Evolutionary conservation across 257 asterid genomes (phyloP).

Genomic region (Przewalskia tangutica): DNA sequence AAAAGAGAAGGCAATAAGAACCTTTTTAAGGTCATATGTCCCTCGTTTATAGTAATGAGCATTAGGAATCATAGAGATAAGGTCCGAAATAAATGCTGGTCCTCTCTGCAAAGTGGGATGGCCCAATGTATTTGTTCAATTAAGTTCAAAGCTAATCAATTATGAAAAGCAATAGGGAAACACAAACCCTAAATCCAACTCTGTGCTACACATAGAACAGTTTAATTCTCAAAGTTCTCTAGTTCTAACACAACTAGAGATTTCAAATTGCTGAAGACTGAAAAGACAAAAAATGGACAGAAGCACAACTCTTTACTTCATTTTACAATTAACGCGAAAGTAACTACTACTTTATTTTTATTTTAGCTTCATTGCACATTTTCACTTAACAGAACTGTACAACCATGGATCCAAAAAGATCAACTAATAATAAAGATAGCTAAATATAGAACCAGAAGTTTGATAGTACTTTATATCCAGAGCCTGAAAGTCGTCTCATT

Average conservation of each 20-base stretch:
- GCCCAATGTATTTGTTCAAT: neutral
- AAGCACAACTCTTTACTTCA: neutral
- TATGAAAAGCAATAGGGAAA: neutral
- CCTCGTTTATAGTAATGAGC: constrained; percentile 80
- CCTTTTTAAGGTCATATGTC: constrained; percentile 92
- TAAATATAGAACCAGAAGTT: neutral
- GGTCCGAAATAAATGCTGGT: constrained; percentile 70
- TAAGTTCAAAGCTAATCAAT: neutral
- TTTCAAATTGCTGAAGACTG: neutral
- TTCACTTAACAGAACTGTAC: neutral
- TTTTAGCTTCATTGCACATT: neutral
- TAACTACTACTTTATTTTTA: neutral
- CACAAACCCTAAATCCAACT: no score
- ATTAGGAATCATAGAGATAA: constrained; percentile 73
- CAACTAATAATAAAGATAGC: neutral
- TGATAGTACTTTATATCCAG: neutral
- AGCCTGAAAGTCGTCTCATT: neutral
- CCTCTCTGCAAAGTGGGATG: constrained; percentile 55
- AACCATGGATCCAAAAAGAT: neutral
- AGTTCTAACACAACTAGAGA: neutral
- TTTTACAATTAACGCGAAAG: neutral
- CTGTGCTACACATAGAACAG: neutral
- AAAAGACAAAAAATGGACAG: neutral
- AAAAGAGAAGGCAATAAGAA: constrained; percentile 3
- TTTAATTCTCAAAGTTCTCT: neutral